These are phyloP conservation scores for Epicoccum sorghinum DNA, from an alignment of 2,329 filamentous ascomycete genomes.

Conservation along the genomic window DNA sequence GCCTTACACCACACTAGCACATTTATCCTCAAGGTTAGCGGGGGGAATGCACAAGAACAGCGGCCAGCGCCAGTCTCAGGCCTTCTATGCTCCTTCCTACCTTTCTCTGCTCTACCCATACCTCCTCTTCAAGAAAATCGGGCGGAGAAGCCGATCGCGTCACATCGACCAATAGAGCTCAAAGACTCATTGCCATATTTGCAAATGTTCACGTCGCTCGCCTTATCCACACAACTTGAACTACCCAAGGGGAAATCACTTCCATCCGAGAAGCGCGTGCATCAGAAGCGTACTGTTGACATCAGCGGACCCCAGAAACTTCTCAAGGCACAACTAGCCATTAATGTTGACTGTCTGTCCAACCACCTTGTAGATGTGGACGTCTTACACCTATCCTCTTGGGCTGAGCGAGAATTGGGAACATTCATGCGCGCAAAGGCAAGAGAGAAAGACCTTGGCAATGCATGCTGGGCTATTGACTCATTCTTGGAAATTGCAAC, in stretches of 20 bases:
- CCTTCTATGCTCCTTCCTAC: constrained; percentile 49
- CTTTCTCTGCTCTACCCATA: constrained; percentile 40
- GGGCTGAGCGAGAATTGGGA: constrained; percentile 64
- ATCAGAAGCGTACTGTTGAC: constrained; percentile 59
- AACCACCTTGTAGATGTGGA: constrained; percentile 61
- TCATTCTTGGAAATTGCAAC: constrained; percentile 70
- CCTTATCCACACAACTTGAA: constrained; percentile 61
- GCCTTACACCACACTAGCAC: constrained; percentile 25
- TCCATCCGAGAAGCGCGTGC: constrained; percentile 20
- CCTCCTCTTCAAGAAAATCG: constrained; percentile 30
- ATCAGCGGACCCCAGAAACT: constrained; percentile 59
- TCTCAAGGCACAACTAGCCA: constrained; percentile 63
- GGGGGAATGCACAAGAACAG: constrained; percentile 23
- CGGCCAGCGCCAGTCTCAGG: constrained; percentile 36
- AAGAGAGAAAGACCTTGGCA: constrained; percentile 60
- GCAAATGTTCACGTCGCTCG: constrained; percentile 72
- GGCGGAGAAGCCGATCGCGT: constrained; percentile 55
- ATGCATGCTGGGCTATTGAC: constrained; percentile 70
- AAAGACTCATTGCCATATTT: constrained; percentile 72
- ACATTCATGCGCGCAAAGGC: constrained; percentile 56
- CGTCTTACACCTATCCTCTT: constrained; percentile 63
- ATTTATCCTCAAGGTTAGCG: constrained; percentile 31
- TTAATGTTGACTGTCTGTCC: constrained; percentile 55
- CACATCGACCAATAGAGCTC: constrained; percentile 69
- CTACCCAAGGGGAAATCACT: constrained; percentile 25